Evolutionary conservation across 2,329 filamentous ascomycete species (phyloP).

Genomic region (Paraphaeosphaeria sporulosa): DNA sequence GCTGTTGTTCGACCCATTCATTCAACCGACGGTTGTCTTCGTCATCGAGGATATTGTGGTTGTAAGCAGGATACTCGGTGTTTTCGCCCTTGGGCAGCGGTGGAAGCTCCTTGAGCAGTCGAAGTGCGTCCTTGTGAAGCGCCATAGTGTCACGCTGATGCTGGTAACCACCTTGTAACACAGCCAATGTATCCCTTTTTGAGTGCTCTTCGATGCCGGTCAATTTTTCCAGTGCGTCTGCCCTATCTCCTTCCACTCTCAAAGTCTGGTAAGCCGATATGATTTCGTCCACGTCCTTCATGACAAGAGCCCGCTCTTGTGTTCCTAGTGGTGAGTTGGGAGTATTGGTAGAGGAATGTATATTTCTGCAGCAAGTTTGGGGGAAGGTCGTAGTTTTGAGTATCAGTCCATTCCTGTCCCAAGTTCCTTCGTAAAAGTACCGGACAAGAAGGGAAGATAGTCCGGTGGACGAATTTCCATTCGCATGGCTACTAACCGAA

Average conservation of each 20-base stretch:
- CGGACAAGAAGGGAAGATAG: slow-evolving; percentile 30
- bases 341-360: slow-evolving; percentile 33
- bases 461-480: slow-evolving; percentile 20
- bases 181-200: slow-evolving; percentile 31
- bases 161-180: slow-evolving; percentile 24
- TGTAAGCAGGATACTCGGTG: slow-evolving; percentile 26
- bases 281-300: slow-evolving; percentile 46
- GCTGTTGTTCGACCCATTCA: slow-evolving; percentile 13
- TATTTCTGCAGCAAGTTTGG: slow-evolving; percentile 14
- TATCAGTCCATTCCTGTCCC: slow-evolving; percentile 21
- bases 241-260: slow-evolving; percentile 16
- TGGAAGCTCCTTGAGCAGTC: slow-evolving; percentile 24
- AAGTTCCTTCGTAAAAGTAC: slow-evolving; percentile 31
- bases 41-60: slow-evolving; percentile 25
- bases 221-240: slow-evolving; percentile 15
- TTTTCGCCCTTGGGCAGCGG: slow-evolving; percentile 23
- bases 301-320: slow-evolving; percentile 32
- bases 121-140: slow-evolving; percentile 21
- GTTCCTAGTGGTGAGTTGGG: slow-evolving; percentile 26
- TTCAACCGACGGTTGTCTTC: slow-evolving; percentile 17
- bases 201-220: slow-evolving; percentile 16
- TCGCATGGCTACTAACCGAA: slow-evolving; percentile 27
- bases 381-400: slow-evolving; percentile 13
- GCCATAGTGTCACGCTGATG: slow-evolving; percentile 18
- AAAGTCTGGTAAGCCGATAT: slow-evolving; percentile 41